Base-by-base conservation (phyloP, 2,329 filamentous ascomycete species). In the Thelonectria blattea region DNA sequence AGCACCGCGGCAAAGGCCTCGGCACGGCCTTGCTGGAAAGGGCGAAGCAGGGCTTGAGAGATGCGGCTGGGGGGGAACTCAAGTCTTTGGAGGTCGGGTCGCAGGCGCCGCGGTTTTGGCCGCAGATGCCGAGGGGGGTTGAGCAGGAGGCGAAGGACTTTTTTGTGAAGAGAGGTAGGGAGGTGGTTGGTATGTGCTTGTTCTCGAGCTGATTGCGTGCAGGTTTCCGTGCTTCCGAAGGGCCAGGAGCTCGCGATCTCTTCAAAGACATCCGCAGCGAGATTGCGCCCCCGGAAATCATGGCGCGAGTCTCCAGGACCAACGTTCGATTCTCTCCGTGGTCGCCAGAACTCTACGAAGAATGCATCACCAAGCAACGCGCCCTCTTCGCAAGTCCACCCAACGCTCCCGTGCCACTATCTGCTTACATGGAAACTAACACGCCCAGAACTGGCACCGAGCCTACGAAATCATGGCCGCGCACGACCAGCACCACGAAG, bases 341-440 rank as follows among this genome's bases (percentile, higher is more conserved):
- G 67, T 65, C 67, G 0, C 45, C 65, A 1, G 68, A 68, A 0
- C 8, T 68, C 2, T 68, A 68, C 3, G 65, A 71, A 9, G 68
- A 71, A 22, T 71, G 68, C 43, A 64, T 71, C 18, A 3, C 48
- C 1, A 71, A 68, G 34, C 68, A 71, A 27, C 12, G 39, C 2
- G 62, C 66, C 1, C 24, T 51, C 14, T 71, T 71, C 3, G 68
- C 71, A 1, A 5, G 67, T 60, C 2, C 3, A n/a, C n/a, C n/a
- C n/a, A n/a, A 11, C 6, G 22, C 18, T 15, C 1, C 0, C 5
- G 1, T 2, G 2, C 1, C 1, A 6, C 22, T 7, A 5, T 1
- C 12, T 5, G 10, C 20, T 1, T 17, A 22, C n/a, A n/a, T n/a
- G n/a, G n/a, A n/a, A 1, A 52, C 62, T 64, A 20, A 68, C 11